A percentile compares a stretch with the other conserved stretches of the same genome.
These are phyloP conservation scores for Uronychia setigera DNA, from an alignment of 73 alveolate genomes.

Conservation along the genomic window DNA sequence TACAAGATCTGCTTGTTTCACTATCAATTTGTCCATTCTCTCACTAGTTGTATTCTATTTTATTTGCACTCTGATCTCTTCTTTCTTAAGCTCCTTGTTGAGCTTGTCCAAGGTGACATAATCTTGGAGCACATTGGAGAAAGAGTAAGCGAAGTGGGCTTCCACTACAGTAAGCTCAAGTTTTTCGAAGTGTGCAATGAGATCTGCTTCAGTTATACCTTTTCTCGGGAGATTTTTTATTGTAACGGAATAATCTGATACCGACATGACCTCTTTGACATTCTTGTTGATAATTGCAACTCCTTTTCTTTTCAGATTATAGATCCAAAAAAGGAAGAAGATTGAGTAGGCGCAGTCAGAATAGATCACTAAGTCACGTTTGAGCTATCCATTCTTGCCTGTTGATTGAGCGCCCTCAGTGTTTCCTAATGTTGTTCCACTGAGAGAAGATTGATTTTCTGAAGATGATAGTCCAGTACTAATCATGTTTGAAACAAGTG, in stretches of 20 bases:
- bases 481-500: not conserved
- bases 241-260: not conserved
- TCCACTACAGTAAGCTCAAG: conserved; percentile 6
- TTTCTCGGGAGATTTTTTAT: not conserved
- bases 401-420: not conserved
- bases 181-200: not conserved
- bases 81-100: conserved; percentile 8
- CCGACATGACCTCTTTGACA: not conserved
- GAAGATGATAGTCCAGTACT: not conserved
- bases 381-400: not conserved
- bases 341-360: not conserved
- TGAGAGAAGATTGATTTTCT: not conserved
- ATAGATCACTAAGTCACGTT: not conserved
- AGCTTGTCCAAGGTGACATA: conserved; percentile 8
- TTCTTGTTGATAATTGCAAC: not conserved
- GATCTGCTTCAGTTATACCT: not conserved
- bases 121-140: conserved; percentile 10
- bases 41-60: not conserved
- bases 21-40: not conserved
- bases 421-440: not conserved
- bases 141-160: conserved; percentile 2
- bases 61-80: conserved; percentile 5
- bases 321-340: not conserved
- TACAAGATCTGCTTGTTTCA: not conserved
- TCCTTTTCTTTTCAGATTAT: not conserved